Percentiles rank a stretch among this genome's conserved stretches.
Conservation (phyloP, 2,329 filamentous ascomycete species). For the Scorias spongiosa region DNA sequence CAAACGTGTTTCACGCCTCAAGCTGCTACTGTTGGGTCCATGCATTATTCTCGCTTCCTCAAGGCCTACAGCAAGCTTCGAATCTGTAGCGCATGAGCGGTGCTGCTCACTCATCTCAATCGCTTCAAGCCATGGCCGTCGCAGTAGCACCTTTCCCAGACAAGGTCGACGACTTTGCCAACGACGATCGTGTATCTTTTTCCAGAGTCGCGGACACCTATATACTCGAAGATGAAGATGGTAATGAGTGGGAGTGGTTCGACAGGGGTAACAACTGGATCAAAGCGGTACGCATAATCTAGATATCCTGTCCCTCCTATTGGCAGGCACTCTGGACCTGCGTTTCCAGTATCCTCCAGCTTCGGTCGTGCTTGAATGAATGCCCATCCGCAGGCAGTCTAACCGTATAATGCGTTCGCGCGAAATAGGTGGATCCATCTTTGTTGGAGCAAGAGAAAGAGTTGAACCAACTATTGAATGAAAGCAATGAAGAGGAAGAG, state of each 20-base stretch:
- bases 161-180: slow-evolving; percentile 53
- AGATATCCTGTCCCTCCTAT: slow-evolving; percentile 9
- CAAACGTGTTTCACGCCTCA: no score
- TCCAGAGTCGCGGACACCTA: slow-evolving; percentile 67
- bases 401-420: slow-evolving; percentile 5
- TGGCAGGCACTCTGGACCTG: slow-evolving; percentile 12
- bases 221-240: slow-evolving; percentile 71
- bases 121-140: background rate
- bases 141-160: slow-evolving; percentile 28
- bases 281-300: slow-evolving; percentile 36
- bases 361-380: slow-evolving; percentile 1
- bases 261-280: slow-evolving; percentile 58
- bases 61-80: no score
- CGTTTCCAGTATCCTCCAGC: slow-evolving; percentile 3
- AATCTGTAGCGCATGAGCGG: no score
- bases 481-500: slow-evolving; percentile 33
- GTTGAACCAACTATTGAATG: slow-evolving; percentile 44
- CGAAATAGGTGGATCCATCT: slow-evolving; percentile 42
- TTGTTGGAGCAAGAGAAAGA: slow-evolving; percentile 45
- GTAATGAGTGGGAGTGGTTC: slow-evolving; percentile 74
- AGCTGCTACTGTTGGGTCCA: no score
- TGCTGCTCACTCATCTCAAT: no score
- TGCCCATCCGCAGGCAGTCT: slow-evolving; percentile 1
- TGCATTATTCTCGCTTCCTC: no score
- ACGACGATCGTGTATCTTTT: slow-evolving; percentile 71